phyloP scores from a whole-genome alignment of 441 rosid species.

The Eutrema salsugineum region DNA sequence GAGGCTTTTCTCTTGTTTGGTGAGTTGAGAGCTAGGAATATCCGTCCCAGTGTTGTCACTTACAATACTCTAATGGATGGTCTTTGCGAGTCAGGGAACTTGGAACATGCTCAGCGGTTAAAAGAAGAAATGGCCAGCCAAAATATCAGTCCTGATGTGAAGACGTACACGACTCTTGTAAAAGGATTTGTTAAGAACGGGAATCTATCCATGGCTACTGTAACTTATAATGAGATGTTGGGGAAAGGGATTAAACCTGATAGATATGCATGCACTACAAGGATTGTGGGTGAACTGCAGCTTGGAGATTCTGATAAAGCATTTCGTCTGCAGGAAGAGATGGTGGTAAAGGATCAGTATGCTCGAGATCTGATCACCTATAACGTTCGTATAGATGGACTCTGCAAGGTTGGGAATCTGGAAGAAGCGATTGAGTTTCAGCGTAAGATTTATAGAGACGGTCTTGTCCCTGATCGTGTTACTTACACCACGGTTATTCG shows the following conservation, averaged over 20 bases:
- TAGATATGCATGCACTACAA: slow-evolving; percentile 45
- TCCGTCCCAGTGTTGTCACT: slow-evolving; percentile 51
- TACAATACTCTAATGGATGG: slow-evolving; percentile 72
- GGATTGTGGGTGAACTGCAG: slow-evolving; percentile 48
- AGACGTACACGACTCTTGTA: slow-evolving; percentile 64
- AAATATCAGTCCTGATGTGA: slow-evolving; percentile 52
- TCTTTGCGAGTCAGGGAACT: slow-evolving; percentile 54
- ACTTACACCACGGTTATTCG: slow-evolving; percentile 65
- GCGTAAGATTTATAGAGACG: slow-evolving; percentile 45
- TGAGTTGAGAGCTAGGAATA: slow-evolving; percentile 41
- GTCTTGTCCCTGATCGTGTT: slow-evolving; percentile 57
- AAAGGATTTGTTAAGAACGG: slow-evolving; percentile 57
- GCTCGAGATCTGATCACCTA: slow-evolving; percentile 52
- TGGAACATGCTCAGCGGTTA: slow-evolving; percentile 49
- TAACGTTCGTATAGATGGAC: slow-evolving; percentile 54
- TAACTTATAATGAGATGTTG: slow-evolving; percentile 60
- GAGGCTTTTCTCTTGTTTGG: slow-evolving; percentile 64
- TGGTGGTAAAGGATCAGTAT: slow-evolving; percentile 41
- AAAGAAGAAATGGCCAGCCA: slow-evolving; percentile 57
- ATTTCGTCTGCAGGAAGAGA: slow-evolving; percentile 59
- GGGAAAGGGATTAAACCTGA: slow-evolving; percentile 52
- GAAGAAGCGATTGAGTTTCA: slow-evolving; percentile 43
- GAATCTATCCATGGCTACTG: slow-evolving; percentile 42
- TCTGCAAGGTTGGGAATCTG: slow-evolving; percentile 43
- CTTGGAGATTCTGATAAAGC: slow-evolving; percentile 47